Base-by-base conservation (phyloP, 2,329 filamentous ascomycete genomes). In the Aspergillus niger region DNA sequence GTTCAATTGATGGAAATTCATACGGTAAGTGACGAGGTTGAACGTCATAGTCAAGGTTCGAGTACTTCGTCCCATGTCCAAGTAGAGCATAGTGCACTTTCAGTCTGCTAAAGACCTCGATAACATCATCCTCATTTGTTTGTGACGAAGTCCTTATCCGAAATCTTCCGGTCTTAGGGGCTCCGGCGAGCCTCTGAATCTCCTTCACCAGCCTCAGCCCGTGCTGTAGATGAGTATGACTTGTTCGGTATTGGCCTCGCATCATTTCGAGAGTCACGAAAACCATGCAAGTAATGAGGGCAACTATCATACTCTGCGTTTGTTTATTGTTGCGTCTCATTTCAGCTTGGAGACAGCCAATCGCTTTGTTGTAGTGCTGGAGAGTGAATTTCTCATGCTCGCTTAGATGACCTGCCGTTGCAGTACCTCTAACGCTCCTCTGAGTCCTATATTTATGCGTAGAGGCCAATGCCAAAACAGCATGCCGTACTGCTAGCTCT, bases 401-500 rank as follows among this genome's bases (percentile, higher is more conserved):
- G 28, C n/a, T 41, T 22, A 20, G n/a, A 4, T 64, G 59, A 6
- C 51, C 26, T 5, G n/a, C 26, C 26, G 5, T 20, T 30, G 26
- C 10, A 30, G 11, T 32, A 63, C 61, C 57, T 67, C 64, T 52
- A 65, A 63, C n/a, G 36, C 41, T 17, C 59, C 39, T 62, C 55
- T 65, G 47, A 17, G 47, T 26, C 26, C 28, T 28, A 30, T 50
- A 50, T 11, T 68, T 67, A 59, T 78, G 78, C 0, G 72, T 70
- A 4, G 77, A 73, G n/a, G 74, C 74, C 15, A 81, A 62, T 10
- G 79, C 76, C 5, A 80, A 63, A 10, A 78, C 65, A 2, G 79
- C 79, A 67, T 81, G 78, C n/a, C 76, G 63, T 2, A 81, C 70
- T 4, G 78, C 76, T 0, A 77, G 75, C 54, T 80, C 79, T 8